Conservation (phyloP, 2,329 filamentous ascomycete species). For the Bipolaris bicolor region DNA sequence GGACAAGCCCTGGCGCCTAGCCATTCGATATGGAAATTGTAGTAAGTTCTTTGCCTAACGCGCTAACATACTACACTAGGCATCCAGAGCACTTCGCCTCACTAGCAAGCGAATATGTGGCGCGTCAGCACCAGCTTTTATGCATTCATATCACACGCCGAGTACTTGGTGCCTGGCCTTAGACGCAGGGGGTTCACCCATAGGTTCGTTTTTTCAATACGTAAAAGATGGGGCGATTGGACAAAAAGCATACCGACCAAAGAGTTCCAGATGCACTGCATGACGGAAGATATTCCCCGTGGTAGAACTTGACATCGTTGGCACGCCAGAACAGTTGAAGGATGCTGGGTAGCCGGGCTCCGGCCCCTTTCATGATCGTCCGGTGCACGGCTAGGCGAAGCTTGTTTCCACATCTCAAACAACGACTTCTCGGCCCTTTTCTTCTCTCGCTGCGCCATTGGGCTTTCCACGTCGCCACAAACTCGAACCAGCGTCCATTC, state of each 20-base stretch:
- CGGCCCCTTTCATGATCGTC: constrained; percentile 5
- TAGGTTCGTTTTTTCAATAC: not conserved
- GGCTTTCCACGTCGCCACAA: not conserved
- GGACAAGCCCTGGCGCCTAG: not conserved
- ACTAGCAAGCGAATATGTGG: not conserved
- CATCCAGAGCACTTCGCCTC: not conserved
- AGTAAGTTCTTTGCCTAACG: not conserved
- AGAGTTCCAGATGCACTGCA: not conserved
- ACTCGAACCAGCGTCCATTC: not conserved
- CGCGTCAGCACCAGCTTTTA: not conserved
- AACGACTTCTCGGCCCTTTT: not conserved
- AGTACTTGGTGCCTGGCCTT: not conserved
- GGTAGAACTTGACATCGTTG: not conserved
- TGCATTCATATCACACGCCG: not conserved
- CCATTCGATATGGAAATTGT: not conserved
- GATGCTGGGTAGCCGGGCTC: not conserved
- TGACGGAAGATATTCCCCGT: not conserved
- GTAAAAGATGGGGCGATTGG: not conserved
- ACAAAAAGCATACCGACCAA: not conserved
- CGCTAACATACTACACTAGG: not conserved
- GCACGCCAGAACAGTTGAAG: not conserved
- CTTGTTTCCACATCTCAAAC: constrained; percentile 8
- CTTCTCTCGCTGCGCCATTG: constrained; percentile 4
- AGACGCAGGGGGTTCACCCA: not conserved
- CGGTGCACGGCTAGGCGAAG: not conserved